Conservation (phyloP, 495 filamentous ascomycete genomes). For the Podospora pseudocomata region DNA sequence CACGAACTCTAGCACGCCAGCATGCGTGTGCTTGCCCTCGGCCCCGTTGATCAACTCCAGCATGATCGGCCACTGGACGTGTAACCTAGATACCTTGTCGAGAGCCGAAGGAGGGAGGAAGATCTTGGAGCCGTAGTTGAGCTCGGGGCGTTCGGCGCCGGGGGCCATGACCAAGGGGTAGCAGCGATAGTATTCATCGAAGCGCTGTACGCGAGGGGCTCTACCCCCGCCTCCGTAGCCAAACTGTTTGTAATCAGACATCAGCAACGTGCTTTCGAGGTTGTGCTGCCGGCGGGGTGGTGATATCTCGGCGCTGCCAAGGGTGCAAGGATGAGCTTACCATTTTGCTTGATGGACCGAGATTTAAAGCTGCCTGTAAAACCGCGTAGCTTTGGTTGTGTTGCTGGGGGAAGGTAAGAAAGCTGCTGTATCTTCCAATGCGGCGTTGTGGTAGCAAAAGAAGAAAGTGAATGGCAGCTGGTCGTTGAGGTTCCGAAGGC, state of each 20-base stretch:
- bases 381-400: background rate
- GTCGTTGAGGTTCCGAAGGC: slow-evolving; percentile 2
- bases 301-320: background rate
- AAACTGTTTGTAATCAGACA: slow-evolving; percentile 22
- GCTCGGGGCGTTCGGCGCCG: slow-evolving; percentile 81
- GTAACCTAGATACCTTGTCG: slow-evolving; percentile 91
- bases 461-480: background rate
- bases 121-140: slow-evolving; percentile 96
- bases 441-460: slow-evolving; percentile 1
- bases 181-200: slow-evolving; percentile 96
- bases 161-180: slow-evolving; percentile 93
- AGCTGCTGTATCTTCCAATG: background rate
- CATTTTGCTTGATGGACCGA: background rate
- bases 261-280: slow-evolving; percentile 21
- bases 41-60: slow-evolving; percentile 91
- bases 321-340: background rate
- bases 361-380: background rate
- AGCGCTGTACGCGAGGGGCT: slow-evolving; percentile 51
- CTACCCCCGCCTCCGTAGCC: slow-evolving; percentile 40
- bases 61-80: slow-evolving; percentile 96
- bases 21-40: slow-evolving; percentile 75
- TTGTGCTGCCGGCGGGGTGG: background rate
- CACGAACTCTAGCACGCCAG: slow-evolving; percentile 94
- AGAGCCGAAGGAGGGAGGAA: slow-evolving; percentile 91
- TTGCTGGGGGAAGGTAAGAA: background rate